Percentiles rank a stretch among this genome's conserved stretches.
Evolutionary conservation across 257 asterid species (phyloP).

Genomic region (Solanum paucissectum): DNA sequence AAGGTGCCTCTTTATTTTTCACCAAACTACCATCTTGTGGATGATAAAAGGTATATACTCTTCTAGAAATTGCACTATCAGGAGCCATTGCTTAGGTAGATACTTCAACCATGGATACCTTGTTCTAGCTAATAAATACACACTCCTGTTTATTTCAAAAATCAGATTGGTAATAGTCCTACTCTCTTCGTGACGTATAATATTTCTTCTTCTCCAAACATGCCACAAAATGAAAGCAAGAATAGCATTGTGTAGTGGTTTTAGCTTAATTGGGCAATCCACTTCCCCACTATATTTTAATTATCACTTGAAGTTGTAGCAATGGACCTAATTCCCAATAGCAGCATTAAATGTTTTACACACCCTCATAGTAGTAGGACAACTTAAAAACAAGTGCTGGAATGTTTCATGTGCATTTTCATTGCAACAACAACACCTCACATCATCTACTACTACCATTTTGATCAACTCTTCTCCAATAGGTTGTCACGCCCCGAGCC

Average conservation of each 20-base stretch:
- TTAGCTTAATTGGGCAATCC: background rate
- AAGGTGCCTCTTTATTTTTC: background rate
- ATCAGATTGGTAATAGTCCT: background rate
- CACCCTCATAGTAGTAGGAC: background rate
- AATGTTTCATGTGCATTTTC: no score
- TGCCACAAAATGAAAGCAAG: background rate
- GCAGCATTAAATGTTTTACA: no score
- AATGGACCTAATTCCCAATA: no score
- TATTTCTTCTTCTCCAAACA: background rate
- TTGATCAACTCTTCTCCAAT: background rate
- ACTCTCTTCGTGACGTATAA: background rate
- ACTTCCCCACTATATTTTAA: background rate
- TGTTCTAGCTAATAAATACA: background rate
- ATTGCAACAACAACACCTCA: background rate
- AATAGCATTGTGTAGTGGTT: background rate
- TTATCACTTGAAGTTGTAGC: no score
- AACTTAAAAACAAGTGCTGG: background rate
- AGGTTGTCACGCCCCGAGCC: no score
- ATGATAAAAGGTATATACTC: background rate
- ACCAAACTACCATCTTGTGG: background rate
- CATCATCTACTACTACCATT: background rate
- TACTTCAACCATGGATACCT: background rate
- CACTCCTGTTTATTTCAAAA: no score
- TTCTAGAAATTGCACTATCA: no score
- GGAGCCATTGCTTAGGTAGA: background rate